These are phyloP conservation scores for Nothophaeocryptopus gaeumannii DNA, from an alignment of 2,329 filamentous ascomycete species.

Conservation along the genomic window DNA sequence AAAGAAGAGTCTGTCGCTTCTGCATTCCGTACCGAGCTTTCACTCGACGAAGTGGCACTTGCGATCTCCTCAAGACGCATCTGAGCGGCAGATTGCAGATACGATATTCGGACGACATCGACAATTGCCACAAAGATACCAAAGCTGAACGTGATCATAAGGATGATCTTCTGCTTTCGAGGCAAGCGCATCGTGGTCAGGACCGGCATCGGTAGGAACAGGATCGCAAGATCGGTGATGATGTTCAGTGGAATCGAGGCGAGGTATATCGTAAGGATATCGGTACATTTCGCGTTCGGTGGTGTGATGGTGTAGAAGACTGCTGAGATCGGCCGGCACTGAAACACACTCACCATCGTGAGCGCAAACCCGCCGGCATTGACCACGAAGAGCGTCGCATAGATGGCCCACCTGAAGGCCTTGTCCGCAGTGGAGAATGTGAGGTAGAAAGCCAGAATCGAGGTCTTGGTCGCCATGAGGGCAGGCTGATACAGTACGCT, in stretches of 20 bases:
- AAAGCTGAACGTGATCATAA: constrained; percentile 81
- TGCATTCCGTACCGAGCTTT: constrained; percentile 32
- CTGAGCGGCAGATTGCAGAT: constrained; percentile 70
- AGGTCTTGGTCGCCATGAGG: constrained; percentile 87
- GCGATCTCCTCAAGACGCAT: constrained; percentile 44
- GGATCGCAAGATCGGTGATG: constrained; percentile 81
- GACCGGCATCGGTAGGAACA: constrained; percentile 84
- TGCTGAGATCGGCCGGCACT: constrained; percentile 72
- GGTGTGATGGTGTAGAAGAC: constrained; percentile 58
- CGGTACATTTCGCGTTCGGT: constrained; percentile 52
- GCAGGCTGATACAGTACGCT: constrained; percentile 72
- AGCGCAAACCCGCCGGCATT: constrained; percentile 75
- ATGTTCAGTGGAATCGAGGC: constrained; percentile 86
- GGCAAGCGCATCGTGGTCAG: constrained; percentile 83
- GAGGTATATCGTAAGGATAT: constrained; percentile 63
- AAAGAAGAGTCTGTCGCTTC: constrained; percentile 54
- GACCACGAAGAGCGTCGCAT: constrained; percentile 71
- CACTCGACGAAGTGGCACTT: neutral
- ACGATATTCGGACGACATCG: constrained; percentile 85
- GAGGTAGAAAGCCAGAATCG: constrained; percentile 88
- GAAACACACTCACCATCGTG: constrained; percentile 82
- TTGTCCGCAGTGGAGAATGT: constrained; percentile 75
- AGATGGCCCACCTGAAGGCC: constrained; percentile 77
- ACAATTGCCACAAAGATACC: constrained; percentile 85
- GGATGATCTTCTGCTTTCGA: constrained; percentile 78